These are phyloP conservation scores for Solanum bukasovii DNA, from an alignment of 257 asterid genomes.

Conservation along the genomic window DNA sequence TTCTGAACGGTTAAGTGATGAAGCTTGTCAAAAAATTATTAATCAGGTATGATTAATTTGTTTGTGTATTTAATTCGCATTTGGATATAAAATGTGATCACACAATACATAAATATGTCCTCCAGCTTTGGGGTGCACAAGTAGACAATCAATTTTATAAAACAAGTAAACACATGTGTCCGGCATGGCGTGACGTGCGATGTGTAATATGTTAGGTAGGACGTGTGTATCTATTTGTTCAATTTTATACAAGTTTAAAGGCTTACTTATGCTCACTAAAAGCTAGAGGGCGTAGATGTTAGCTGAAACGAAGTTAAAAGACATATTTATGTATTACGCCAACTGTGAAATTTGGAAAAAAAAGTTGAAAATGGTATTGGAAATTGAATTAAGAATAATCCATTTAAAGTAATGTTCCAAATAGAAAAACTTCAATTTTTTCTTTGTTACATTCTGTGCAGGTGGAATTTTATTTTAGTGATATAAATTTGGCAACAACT, in stretches of 20 bases:
- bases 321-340: too few relatives aligned
- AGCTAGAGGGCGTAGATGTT: background rate
- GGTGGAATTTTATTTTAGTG: conserved; percentile 95
- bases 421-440: background rate
- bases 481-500: conserved; percentile 81
- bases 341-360: background rate
- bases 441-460: conserved; percentile 7
- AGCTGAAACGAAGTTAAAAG: background rate
- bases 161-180: background rate
- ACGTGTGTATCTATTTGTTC: too few relatives aligned
- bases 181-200: background rate
- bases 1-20: conserved; percentile 18
- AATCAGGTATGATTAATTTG: conserved; percentile 35
- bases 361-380: background rate
- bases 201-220: background rate
- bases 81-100: background rate
- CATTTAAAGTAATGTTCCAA: background rate
- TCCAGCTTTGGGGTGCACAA: background rate
- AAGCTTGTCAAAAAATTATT: conserved; percentile 50
- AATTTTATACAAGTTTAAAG: too few relatives aligned
- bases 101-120: rapidly evolving
- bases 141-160: too few relatives aligned
- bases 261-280: background rate
- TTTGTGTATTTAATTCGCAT: too few relatives aligned
- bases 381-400: background rate